These are phyloP conservation scores for Penicillium waksmanii DNA, from an alignment of 495 filamentous ascomycete genomes.

Conservation along the genomic window DNA sequence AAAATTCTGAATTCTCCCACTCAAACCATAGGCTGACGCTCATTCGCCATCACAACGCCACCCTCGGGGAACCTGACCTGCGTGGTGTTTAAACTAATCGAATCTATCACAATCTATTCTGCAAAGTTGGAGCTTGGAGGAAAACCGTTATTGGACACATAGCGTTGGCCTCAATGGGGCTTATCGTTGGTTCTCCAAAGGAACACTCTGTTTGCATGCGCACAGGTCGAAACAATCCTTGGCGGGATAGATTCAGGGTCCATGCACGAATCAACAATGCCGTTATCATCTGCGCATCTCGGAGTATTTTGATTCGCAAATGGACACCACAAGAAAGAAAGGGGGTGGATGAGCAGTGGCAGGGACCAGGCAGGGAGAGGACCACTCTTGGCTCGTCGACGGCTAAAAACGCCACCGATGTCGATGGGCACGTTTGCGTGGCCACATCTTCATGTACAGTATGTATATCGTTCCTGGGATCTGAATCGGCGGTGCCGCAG, in stretches of 20 bases:
- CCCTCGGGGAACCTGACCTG: constrained; percentile 14
- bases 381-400: background rate
- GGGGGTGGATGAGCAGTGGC: constrained; percentile 2
- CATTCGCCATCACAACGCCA: constrained; percentile 19
- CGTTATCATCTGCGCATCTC: constrained; percentile 27
- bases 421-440: constrained; percentile 24
- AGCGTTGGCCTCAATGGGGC: constrained; percentile 20
- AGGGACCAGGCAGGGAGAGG: background rate
- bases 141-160: constrained; percentile 1
- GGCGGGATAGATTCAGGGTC: constrained; percentile 16
- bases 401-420: constrained; percentile 37
- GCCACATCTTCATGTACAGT: constrained; percentile 3
- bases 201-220: constrained; percentile 22
- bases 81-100: constrained; percentile 17
- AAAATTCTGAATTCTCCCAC: background rate
- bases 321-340: constrained; percentile 13
- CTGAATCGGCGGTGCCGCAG: constrained; percentile 5
- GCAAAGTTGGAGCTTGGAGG: background rate
- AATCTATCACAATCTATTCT: constrained; percentile 27
- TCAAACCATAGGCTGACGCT: background rate
- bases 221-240: constrained; percentile 8
- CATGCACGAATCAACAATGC: constrained; percentile 30
- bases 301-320: constrained; percentile 18
- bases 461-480: background rate
- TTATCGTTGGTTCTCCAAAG: constrained; percentile 23